Conservation (phyloP, 2,329 filamentous ascomycete genomes). For the Paecilomyces variotii region DNA sequence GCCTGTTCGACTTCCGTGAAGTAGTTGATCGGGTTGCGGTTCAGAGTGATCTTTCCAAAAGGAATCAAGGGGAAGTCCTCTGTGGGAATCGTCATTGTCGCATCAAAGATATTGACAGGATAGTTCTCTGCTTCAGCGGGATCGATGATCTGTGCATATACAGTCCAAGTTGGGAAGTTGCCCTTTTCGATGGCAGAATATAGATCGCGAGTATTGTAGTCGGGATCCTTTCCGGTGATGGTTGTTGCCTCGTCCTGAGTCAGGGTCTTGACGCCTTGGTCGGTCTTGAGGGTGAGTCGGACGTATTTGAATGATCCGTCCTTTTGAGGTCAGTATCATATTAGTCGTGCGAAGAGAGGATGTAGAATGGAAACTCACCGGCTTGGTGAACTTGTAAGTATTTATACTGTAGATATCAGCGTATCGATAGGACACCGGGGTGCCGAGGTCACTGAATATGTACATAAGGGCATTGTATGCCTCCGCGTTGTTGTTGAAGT, state of each 20-base stretch:
- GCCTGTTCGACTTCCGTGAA: constrained; percentile 68
- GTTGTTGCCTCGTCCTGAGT: constrained; percentile 67
- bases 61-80: constrained; percentile 60
- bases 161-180: constrained; percentile 62
- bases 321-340: constrained; percentile 6
- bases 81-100: constrained; percentile 68
- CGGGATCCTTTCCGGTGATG: constrained; percentile 61
- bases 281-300: constrained; percentile 35
- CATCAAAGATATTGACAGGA: constrained; percentile 64
- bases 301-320: constrained; percentile 29
- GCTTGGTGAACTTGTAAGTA: constrained; percentile 31
- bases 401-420: constrained; percentile 34
- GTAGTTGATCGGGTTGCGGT: constrained; percentile 66
- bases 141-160: constrained; percentile 59
- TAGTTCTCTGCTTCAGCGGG: constrained; percentile 46
- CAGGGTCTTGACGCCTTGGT: constrained; percentile 36
- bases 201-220: constrained; percentile 62
- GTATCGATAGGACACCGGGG: constrained; percentile 33
- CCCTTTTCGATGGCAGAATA: constrained; percentile 62
- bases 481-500: constrained; percentile 43
- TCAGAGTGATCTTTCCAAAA: constrained; percentile 61
- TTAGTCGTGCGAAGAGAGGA: neutral
- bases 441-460: constrained; percentile 34
- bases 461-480: constrained; percentile 47
- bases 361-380: neutral